Percentiles rank a stretch among this genome's conserved stretches.
These are phyloP conservation scores for Ceratocystis papillata DNA, from an alignment of 2,329 filamentous ascomycete species.

Conservation along the genomic window DNA sequence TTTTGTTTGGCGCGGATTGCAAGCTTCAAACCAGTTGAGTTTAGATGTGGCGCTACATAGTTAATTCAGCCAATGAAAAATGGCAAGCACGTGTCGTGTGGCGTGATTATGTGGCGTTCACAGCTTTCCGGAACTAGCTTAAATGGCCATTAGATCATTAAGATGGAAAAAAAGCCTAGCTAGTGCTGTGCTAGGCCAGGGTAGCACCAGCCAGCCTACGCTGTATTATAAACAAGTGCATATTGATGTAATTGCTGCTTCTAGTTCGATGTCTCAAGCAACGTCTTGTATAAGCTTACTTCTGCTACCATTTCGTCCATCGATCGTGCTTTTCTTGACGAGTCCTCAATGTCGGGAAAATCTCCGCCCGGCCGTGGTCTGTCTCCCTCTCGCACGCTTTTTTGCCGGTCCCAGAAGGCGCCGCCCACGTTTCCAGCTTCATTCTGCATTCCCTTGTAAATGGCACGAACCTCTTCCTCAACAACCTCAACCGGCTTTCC, in stretches of 20 bases:
- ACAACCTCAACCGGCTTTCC: constrained; percentile 32
- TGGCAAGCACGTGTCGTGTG: constrained; percentile 9
- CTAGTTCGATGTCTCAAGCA: constrained; percentile 32
- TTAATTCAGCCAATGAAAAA: constrained; percentile 4
- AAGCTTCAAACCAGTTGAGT: constrained; percentile 7
- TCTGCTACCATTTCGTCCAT: constrained; percentile 71
- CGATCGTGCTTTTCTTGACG: constrained; percentile 53
- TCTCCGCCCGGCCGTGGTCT: constrained; percentile 42
- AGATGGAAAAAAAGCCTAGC: too few relatives aligned
- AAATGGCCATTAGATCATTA: constrained; percentile 5
- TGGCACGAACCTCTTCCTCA: constrained; percentile 49
- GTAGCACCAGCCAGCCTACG: neutral
- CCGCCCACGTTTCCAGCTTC: constrained; percentile 75
- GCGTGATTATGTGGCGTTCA: neutral
- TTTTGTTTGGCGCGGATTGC: constrained; percentile 14
- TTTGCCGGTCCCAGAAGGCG: constrained; percentile 48
- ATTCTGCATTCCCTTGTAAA: constrained; percentile 74
- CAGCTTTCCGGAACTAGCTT: constrained; percentile 5
- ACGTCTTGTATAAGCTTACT: constrained; percentile 53
- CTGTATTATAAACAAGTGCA: neutral
- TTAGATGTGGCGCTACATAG: constrained; percentile 10
- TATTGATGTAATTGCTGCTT: constrained; percentile 30
- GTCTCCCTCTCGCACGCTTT: constrained; percentile 27
- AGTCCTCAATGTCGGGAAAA: constrained; percentile 63
- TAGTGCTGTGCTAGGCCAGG: neutral